Conservation (phyloP, 73 alveolate genomes). For the Tetrahymena elliotti region DNA sequence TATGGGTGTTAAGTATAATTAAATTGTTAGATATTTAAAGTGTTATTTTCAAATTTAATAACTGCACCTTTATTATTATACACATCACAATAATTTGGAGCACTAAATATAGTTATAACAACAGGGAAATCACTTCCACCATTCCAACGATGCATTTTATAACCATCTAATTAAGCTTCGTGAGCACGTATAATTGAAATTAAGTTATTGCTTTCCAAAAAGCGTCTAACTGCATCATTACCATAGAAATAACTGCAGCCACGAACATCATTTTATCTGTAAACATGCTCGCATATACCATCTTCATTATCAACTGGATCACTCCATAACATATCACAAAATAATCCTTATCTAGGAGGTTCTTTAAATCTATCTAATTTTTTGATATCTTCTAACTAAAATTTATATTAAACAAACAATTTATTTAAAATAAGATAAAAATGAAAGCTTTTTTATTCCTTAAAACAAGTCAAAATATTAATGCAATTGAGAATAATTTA, state of each 20-base stretch:
- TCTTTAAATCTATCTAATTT: slow-evolving; percentile 58
- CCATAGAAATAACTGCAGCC: slow-evolving; percentile 76
- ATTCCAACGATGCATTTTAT: slow-evolving; percentile 92
- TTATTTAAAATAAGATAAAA: slow-evolving; percentile 31
- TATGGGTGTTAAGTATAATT: slow-evolving; percentile 89
- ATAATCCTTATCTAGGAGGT: slow-evolving; percentile 75
- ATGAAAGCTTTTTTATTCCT: too few relatives aligned
- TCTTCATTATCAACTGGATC: slow-evolving; percentile 82
- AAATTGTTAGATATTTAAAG: slow-evolving; percentile 79
- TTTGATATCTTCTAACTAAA: slow-evolving; percentile 59
- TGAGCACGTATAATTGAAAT: slow-evolving; percentile 83
- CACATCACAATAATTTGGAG: slow-evolving; percentile 95
- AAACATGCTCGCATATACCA: slow-evolving; percentile 48
- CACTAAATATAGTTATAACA: slow-evolving; percentile 83
- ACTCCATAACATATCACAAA: slow-evolving; percentile 78
- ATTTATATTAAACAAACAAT: background rate
- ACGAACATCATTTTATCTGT: slow-evolving; percentile 59
- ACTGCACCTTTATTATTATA: slow-evolving; percentile 91
- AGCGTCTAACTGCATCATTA: slow-evolving; percentile 58
- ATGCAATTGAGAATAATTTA: background rate
- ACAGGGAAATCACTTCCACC: slow-evolving; percentile 81
- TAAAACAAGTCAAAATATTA: too few relatives aligned
- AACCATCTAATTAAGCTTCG: slow-evolving; percentile 90
- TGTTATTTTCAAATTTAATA: slow-evolving; percentile 76
- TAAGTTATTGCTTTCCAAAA: slow-evolving; percentile 53